Percentiles rank a stretch among this genome's conserved stretches.
These are phyloP conservation scores for Vanrija sp. DNA, from an alignment of 1,284 basidiomycete genomes.

Conservation along the genomic window DNA sequence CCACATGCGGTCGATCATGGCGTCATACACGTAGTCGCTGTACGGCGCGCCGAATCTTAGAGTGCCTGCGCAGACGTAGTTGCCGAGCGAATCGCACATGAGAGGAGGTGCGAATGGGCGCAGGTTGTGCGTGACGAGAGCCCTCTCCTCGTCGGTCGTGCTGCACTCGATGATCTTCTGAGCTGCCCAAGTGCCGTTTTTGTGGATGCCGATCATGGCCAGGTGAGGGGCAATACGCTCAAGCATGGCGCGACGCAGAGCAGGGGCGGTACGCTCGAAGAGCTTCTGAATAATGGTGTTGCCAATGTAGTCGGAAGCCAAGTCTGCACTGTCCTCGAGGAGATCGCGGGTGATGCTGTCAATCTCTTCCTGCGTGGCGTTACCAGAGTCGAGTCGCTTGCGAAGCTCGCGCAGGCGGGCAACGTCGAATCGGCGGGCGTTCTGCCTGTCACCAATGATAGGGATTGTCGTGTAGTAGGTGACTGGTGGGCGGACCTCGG, in stretches of 20 bases:
- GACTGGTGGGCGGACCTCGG: conserved; percentile 45
- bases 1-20: conserved; percentile 98
- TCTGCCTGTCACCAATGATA: conserved; percentile 71
- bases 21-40: conserved; percentile 95
- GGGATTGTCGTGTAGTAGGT: conserved; percentile 92
- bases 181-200: conserved; percentile 99
- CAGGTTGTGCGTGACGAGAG: conserved; percentile 77
- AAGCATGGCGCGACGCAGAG: conserved; percentile 79
- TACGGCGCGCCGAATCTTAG: conserved; percentile 83
- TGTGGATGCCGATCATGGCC: conserved; percentile 97
- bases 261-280: conserved; percentile 81
- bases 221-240: conserved; percentile 90
- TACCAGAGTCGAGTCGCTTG: conserved; percentile 78
- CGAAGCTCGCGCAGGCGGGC: conserved; percentile 88
- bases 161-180: conserved; percentile 99
- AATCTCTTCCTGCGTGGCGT: conserved; percentile 78
- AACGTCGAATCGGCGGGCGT: conserved; percentile 82
- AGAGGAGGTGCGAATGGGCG: conserved; percentile 89
- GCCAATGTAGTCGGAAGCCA: conserved; percentile 79
- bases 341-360: conserved; percentile 86
- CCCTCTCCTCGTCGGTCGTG: conserved; percentile 79
- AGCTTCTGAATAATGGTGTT: conserved; percentile 97
- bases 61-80: conserved; percentile 86
- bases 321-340: conserved; percentile 62
- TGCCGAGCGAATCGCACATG: conserved; percentile 92